Base-by-base conservation (phyloP, 108 stramenopile genomes). In the Cyclotella distinguenda region DNA sequence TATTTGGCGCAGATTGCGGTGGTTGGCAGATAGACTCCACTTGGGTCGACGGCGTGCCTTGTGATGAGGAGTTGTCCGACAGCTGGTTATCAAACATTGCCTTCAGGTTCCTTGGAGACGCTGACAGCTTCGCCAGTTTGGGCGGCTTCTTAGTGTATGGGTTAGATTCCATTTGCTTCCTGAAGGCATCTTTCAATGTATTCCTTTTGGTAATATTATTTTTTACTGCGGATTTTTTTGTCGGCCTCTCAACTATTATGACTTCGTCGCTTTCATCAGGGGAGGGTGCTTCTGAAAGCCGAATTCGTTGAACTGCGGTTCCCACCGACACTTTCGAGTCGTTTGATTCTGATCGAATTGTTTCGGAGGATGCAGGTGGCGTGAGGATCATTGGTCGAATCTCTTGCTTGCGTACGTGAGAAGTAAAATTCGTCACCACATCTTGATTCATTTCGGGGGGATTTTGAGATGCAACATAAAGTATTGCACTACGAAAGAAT, bases 401-500 rank as follows among this genome's bases (percentile, higher is more conserved):
- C n/a, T n/a, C n/a, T n/a, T n/a, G n/a, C n/a, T n/a, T n/a, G n/a
- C n/a, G n/a, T n/a, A n/a, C n/a, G n/a, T n/a, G n/a, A n/a, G n/a
- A n/a, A n/a, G n/a, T n/a, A n/a, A n/a, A n/a, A n/a, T n/a, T n/a
- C n/a, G n/a, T n/a, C n/a, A n/a, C n/a, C n/a, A n/a, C n/a, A n/a
- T n/a, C n/a, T n/a, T n/a, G n/a, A n/a, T n/a, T n/a, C n/a, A n/a
- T n/a, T n/a, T n/a, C n/a, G n/a, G n/a, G n/a, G n/a, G n/a, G n/a
- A n/a, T n/a, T n/a, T 83, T 70, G 16, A 62, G 30, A 38, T 18
- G 70, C 51, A 25, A 57, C 62, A 71, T 80, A 56, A 26, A 64
- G 49, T 32, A 76, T 81, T 21, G 85, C 85, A 11, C 55, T 48
- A 10, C 33, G 44, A 66, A 86, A 89, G 45, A 86, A 89, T 5